Base-by-base conservation (phyloP, 495 filamentous ascomycete genomes). In the Aspergillus hancockii region DNA sequence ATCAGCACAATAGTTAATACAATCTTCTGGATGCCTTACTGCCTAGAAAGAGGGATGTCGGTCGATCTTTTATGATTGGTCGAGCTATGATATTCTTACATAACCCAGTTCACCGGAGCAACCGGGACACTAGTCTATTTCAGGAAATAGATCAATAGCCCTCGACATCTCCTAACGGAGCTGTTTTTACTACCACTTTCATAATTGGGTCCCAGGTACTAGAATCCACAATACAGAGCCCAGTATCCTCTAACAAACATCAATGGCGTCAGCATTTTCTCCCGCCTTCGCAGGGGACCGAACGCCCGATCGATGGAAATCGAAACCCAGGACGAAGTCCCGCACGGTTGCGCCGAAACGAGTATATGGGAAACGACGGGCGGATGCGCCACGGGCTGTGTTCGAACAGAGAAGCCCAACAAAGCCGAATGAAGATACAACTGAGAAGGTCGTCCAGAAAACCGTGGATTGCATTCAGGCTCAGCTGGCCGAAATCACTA, bases 361-460 rank as follows among this genome's bases (percentile, higher is more conserved):
- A 58, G 77, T 80, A 16, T 80, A 80, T 36, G 77, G 77, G 10
- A 80, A 80, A 51, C 67, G 74, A 49, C 73, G 60, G 46, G 71
- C 59, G 22, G 73, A 76, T 64, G 74, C 77, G 2, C 66, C 77
- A 1, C 64, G 72, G 30, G 75, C 77, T 7, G 74, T 79, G 0
- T 74, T 80, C 32, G 76, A 77, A 9, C 63, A 77, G 41, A 59
- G 64, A 19, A 79, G 76, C 47, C 77, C 75, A 3, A 60, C 59
- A 13, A 73, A 58, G n/a, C 32, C 40, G 8, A 19, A 34, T 30
- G 50, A 62, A n/a, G 57, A 55, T 16, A 31, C 47, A 30, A 52
- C 52, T 25, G 4, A 54, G 4, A 47, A 40, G 40, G 19, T 32
- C 13, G 52, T 55, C 19, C 55, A 67, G 45, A 66, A 67, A 34